Evolutionary conservation across 2,329 filamentous ascomycete genomes (phyloP).

Genomic region (Exophiala aquamarina): DNA sequence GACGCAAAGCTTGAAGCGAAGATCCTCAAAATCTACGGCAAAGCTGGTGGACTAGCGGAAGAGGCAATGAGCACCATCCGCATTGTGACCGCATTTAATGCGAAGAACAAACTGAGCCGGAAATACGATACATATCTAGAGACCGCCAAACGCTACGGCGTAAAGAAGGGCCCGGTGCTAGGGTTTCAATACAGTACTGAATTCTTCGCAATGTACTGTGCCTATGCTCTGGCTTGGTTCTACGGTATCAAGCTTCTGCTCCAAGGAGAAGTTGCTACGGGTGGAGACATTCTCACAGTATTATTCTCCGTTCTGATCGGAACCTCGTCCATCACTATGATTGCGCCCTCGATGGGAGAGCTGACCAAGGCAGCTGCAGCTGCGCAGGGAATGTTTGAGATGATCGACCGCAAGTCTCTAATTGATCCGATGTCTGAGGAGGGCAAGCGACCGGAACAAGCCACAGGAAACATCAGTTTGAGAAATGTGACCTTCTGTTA

Average conservation of each 20-base stretch:
- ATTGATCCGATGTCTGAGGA: conserved; percentile 71
- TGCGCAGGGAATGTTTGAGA: conserved; percentile 85
- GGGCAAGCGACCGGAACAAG: conserved; percentile 60
- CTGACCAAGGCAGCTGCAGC: conserved; percentile 46
- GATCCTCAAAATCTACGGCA: conserved; percentile 37
- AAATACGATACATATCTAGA: conserved; percentile 32
- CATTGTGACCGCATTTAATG: conserved; percentile 47
- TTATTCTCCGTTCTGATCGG: conserved; percentile 33
- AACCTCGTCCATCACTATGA: conserved; percentile 35
- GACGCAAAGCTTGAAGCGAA: conserved; percentile 28
- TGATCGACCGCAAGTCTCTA: conserved; percentile 82
- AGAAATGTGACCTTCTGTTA: conserved; percentile 68
- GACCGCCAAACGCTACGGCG: conserved; percentile 27
- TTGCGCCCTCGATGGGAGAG: conserved; percentile 31
- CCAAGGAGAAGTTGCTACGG: conserved; percentile 24
- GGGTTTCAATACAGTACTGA: conserved; percentile 32
- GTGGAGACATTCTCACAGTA: conserved; percentile 28
- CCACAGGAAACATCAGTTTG: conserved; percentile 56
- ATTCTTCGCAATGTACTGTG: conserved; percentile 32
- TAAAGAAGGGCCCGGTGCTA: conserved; percentile 31
- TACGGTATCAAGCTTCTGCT: conserved; percentile 32
- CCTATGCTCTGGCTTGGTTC: conserved; percentile 34
- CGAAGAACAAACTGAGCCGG: conserved; percentile 21
- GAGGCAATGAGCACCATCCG: conserved; percentile 50
- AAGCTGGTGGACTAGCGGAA: conserved; percentile 47